These are phyloP conservation scores for Candida sonorensis DNA, from an alignment of 805 yeast species.

Conservation along the genomic window DNA sequence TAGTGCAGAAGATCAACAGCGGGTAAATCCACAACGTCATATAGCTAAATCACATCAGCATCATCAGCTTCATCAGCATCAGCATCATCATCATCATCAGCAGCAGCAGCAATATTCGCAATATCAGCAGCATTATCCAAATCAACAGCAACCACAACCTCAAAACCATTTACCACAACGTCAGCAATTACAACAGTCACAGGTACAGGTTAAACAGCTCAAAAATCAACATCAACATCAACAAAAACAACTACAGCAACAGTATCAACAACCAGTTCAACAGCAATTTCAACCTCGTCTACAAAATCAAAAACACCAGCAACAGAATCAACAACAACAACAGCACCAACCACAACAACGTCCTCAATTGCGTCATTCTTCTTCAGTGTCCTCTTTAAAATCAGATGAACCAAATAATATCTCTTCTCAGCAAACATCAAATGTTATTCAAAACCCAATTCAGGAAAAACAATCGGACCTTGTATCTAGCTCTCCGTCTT, in stretches of 20 bases:
- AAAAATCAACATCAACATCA: slow-evolving; percentile 2
- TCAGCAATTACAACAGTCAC: slow-evolving; percentile 15
- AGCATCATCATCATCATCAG: not conserved
- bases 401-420: too few species aligned
- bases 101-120: slow-evolving; percentile 1
- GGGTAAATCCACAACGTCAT: too few species aligned
- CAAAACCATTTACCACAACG: slow-evolving; percentile 3
- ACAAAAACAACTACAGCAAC: slow-evolving; percentile 2
- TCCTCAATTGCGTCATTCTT: too few species aligned
- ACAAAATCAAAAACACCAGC: slow-evolving; percentile 4
- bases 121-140: slow-evolving; percentile 2
- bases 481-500: too few species aligned
- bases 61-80: too few species aligned
- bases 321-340: too few species aligned
- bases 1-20: slow-evolving; percentile 1
- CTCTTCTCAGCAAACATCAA: slow-evolving; percentile 9
- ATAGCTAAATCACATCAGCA: too few species aligned
- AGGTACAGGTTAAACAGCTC: slow-evolving; percentile 4
- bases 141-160: slow-evolving; percentile 4
- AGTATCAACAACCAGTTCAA: too few species aligned
- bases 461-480: too few species aligned
- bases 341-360: too few species aligned
- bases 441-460: too few species aligned
- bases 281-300: slow-evolving; percentile 2
- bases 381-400: too few species aligned